These are phyloP conservation scores for Amanita brunnescens DNA, from an alignment of 768 basidiomycete genomes.

Conservation along the genomic window DNA sequence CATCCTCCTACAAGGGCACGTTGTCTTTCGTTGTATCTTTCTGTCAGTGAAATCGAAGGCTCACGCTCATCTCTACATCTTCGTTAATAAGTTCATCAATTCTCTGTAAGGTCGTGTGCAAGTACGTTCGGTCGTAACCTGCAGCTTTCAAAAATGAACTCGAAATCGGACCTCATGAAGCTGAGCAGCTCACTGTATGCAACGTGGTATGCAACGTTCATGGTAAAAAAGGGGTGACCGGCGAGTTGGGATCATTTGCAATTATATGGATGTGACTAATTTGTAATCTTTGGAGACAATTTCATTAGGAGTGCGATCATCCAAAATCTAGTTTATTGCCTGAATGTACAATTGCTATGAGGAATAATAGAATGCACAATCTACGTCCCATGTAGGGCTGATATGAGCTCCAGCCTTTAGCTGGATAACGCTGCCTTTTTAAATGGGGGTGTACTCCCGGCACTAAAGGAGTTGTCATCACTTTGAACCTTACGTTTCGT, in stretches of 20 bases:
- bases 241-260: too few species aligned
- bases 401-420: constrained; percentile 9
- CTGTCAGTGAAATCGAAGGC: constrained; percentile 3
- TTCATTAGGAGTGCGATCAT: neutral
- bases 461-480: constrained; percentile 30
- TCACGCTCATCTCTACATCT: constrained; percentile 71
- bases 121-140: neutral
- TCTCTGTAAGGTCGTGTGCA: constrained; percentile 31
- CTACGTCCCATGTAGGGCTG: neutral
- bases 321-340: constrained; percentile 6
- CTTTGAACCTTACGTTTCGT: constrained; percentile 72
- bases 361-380: constrained; percentile 4
- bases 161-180: neutral
- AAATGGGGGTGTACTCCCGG: constrained; percentile 49
- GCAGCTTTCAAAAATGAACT: neutral
- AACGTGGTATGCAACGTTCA: neutral
- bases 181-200: neutral
- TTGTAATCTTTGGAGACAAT: neutral
- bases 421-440: constrained; percentile 56
- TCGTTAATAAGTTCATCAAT: constrained; percentile 50
- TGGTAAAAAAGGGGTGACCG: neutral
- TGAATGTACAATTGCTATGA: constrained; percentile 17
- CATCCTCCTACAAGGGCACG: constrained; percentile 21
- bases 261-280: neutral
- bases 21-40: neutral